Percentiles rank a stretch among this genome's conserved stretches.
Conservation (phyloP, 495 filamentous ascomycete species). For the Delitschia confertaspora region DNA sequence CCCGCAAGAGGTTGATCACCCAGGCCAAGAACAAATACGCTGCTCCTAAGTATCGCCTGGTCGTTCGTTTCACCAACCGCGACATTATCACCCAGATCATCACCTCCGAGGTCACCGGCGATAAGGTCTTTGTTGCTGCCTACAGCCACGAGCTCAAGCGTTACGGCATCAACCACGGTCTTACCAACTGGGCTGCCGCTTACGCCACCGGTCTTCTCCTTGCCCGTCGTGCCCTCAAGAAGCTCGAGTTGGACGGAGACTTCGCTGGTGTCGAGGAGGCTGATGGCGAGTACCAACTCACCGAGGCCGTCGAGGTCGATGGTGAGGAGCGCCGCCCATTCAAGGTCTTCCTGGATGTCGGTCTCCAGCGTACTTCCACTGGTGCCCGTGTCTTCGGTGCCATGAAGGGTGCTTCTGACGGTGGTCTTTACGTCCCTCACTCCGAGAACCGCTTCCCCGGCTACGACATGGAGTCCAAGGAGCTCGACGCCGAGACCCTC, state of each 20-base stretch:
- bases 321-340: conserved; percentile 87
- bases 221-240: conserved; percentile 90
- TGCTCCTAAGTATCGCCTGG: conserved; percentile 97
- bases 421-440: conserved; percentile 94
- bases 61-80: conserved; percentile 99
- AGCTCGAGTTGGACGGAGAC: conserved; percentile 84
- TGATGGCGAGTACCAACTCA: conserved; percentile 87
- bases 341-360: conserved; percentile 97
- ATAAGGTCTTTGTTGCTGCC: conserved; percentile 88
- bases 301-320: conserved; percentile 80
- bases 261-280: conserved; percentile 93
- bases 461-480: conserved; percentile 90
- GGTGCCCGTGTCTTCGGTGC: conserved; percentile 97
- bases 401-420: conserved; percentile 99
- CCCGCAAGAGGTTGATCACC: conserved; percentile 97
- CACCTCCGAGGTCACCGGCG: conserved; percentile 89
- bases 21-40: conserved; percentile 99
- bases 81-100: conserved; percentile 98
- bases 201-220: conserved; percentile 95
- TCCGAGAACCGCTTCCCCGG: conserved; percentile 98
- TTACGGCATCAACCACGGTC: conserved; percentile 95
- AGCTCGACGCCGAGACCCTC: conserved; percentile 92
- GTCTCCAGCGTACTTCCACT: conserved; percentile 91
- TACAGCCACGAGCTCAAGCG: conserved; percentile 96
- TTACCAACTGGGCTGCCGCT: conserved; percentile 99